Evolutionary conservation across 139 green algal genomes (phyloP).

Genomic region (Coelastrella sp.): DNA sequence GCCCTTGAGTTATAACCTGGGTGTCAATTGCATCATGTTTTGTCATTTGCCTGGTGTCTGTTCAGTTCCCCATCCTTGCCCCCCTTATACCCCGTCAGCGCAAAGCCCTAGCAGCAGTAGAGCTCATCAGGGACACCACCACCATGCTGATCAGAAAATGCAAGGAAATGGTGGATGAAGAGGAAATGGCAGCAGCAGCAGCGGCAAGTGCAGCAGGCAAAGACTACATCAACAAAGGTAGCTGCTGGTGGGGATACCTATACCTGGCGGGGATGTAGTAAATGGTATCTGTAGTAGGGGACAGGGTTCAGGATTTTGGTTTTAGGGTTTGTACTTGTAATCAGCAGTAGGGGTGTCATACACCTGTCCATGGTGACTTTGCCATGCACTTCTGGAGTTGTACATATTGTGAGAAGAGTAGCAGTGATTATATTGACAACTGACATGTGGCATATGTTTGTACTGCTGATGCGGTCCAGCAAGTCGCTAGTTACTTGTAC

Average conservation of each 20-base stretch:
- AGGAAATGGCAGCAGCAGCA: conserved; percentile 73
- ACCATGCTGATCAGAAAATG: conserved; percentile 88
- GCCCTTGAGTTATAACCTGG: too few relatives aligned
- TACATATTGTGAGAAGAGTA: background rate
- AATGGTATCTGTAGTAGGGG: too few relatives aligned
- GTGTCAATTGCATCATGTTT: too few relatives aligned
- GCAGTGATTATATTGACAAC: background rate
- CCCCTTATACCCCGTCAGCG: conserved; percentile 79
- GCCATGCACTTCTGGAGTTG: background rate
- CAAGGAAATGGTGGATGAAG: conserved; percentile 92
- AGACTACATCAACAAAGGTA: conserved; percentile 51
- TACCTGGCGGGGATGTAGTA: too few relatives aligned
- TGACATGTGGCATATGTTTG: background rate
- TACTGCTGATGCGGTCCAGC: conserved; percentile 19
- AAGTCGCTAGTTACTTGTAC: too few relatives aligned
- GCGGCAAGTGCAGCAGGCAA: conserved; percentile 48
- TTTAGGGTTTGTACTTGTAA: too few relatives aligned
- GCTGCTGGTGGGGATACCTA: background rate
- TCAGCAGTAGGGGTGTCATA: too few relatives aligned
- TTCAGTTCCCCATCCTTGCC: conserved; percentile 63
- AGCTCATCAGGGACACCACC: conserved; percentile 92
- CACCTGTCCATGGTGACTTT: too few relatives aligned
- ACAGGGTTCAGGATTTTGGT: too few relatives aligned
- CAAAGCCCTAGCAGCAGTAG: conserved; percentile 86
- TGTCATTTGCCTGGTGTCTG: too few relatives aligned